These are phyloP conservation scores for Ogataea wickerhamii DNA, from an alignment of 805 yeast species.

Conservation along the genomic window DNA sequence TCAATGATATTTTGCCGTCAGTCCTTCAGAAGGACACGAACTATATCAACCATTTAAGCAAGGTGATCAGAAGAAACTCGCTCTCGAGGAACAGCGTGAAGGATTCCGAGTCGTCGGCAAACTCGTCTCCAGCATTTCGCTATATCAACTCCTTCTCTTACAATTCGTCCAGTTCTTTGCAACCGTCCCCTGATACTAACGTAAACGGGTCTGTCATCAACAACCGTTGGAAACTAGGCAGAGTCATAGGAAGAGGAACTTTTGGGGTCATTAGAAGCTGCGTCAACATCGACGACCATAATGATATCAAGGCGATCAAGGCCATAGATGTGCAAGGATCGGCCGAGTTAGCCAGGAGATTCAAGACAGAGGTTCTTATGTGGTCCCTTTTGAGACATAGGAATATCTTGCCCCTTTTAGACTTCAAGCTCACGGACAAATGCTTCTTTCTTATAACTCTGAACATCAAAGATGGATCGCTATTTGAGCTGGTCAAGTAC, in stretches of 20 bases:
- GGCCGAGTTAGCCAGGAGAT: constrained; percentile 49
- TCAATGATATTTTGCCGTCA: constrained; percentile 29
- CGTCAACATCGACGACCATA: constrained; percentile 11
- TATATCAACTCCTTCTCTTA: constrained; percentile 21
- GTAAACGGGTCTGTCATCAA: constrained; percentile 67
- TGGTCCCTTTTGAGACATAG: constrained; percentile 72
- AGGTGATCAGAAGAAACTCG: constrained; percentile 28
- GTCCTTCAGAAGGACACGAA: constrained; percentile 24
- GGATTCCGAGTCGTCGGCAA: constrained; percentile 8
- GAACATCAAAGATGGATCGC: constrained; percentile 69
- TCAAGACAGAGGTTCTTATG: constrained; percentile 66
- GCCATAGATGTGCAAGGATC: constrained; percentile 34
- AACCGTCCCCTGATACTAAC: constrained; percentile 33
- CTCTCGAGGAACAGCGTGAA: constrained; percentile 10
- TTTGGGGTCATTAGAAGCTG: constrained; percentile 72
- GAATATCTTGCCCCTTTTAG: constrained; percentile 58
- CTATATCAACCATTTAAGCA: constrained; percentile 30
- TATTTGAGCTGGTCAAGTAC: constrained; percentile 66
- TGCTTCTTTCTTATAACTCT: constrained; percentile 69
- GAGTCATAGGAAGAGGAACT: constrained; percentile 81
- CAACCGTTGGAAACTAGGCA: constrained; percentile 55
- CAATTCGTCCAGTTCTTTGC: constrained; percentile 8
- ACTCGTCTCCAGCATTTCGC: constrained; percentile 23
- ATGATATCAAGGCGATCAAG: constrained; percentile 28
- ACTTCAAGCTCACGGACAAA: constrained; percentile 56